Percentiles rank a stretch among this genome's conserved stretches.
Conservation (phyloP, 345 rosid species). For the Kandelia obovata region DNA sequence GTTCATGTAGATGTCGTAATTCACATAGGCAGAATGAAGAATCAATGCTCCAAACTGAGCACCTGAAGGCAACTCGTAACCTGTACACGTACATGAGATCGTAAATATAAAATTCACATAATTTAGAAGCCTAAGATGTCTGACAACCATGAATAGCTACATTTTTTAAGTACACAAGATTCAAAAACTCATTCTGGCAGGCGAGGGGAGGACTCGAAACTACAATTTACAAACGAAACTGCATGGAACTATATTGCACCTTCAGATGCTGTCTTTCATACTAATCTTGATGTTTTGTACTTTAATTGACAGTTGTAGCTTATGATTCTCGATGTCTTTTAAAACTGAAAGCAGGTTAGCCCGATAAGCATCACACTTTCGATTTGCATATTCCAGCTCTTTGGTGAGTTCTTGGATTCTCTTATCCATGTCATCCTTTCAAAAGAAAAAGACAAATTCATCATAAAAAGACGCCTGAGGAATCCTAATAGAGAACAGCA, state of each 20-base stretch:
- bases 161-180: too few species aligned
- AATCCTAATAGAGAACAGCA: too few species aligned
- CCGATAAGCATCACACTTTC: slow-evolving; percentile 45
- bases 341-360: slow-evolving; percentile 46
- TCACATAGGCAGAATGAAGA: too few species aligned
- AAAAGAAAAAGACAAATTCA: background rate
- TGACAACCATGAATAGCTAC: too few species aligned
- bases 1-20: too few species aligned
- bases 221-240: background rate
- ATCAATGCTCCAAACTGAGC: too few species aligned
- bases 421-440: slow-evolving; percentile 45
- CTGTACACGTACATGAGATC: too few species aligned
- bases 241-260: slow-evolving; percentile 11
- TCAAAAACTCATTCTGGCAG: too few species aligned
- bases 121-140: too few species aligned
- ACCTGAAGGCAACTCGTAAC: too few species aligned
- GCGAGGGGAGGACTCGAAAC: background rate
- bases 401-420: slow-evolving; percentile 34
- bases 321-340: slow-evolving; percentile 53
- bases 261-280: slow-evolving; percentile 38
- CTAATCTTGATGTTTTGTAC: slow-evolving; percentile 47
- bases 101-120: too few species aligned
- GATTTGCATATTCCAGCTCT: slow-evolving; percentile 39
- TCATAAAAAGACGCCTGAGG: too few species aligned
- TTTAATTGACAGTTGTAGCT: slow-evolving; percentile 46